Evolutionary conservation across 2,329 filamentous ascomycete genomes (phyloP), one percentile per base, ranked within the genome.

Genomic region (Torrubiellomyces zombiae): DNA sequence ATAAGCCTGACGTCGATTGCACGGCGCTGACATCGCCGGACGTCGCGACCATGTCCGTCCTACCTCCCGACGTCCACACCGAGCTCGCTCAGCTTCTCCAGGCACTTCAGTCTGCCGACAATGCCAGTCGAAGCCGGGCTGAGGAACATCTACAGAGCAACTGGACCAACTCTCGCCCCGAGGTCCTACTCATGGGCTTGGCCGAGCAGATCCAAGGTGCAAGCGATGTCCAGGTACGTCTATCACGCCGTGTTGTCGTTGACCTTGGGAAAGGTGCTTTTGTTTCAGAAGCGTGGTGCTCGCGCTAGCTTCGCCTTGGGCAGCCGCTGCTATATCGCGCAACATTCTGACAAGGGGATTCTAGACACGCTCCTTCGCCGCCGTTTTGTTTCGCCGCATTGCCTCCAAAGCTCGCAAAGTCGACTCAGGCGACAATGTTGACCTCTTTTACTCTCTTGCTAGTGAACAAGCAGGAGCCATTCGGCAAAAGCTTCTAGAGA

Each of bases 361-460:
- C 9, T 20, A 40, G 85, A 76, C 75, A 32, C 79, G 89, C 43
- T 81, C 85, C 10, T 98, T 93, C 48, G 74, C 83, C 27, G 80
- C 89, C 28, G 82, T 98, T 22, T 75, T 98, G 35, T 95, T 98
- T 56, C 75, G 89, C 42, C 75, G 85, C 45, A 91, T 95, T 55
- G 72, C 89, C 23, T 85, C 79, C 30, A 93, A 91, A 53, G 77
- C 78, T 23, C 70, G 77, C 40, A 94, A 93, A 58, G 67, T 70
- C 34, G 62, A 66, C 4, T 65, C 69, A 14, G 73, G 71, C 34
- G 72, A 80, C 28, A 75, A 67, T 30, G 67, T 75, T 36, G 89
- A 98, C 50, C 66, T 91, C 30, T 95, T 95, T 48, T 64, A 89
- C 33, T 82, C 78, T 18, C 61, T 95, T 26, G 65, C 67, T 35